A percentile compares a stretch with the other conserved stretches of the same genome.
These are phyloP conservation scores for Phytophthora kernoviae DNA, from an alignment of 352 stramenopile species.

Conservation along the genomic window DNA sequence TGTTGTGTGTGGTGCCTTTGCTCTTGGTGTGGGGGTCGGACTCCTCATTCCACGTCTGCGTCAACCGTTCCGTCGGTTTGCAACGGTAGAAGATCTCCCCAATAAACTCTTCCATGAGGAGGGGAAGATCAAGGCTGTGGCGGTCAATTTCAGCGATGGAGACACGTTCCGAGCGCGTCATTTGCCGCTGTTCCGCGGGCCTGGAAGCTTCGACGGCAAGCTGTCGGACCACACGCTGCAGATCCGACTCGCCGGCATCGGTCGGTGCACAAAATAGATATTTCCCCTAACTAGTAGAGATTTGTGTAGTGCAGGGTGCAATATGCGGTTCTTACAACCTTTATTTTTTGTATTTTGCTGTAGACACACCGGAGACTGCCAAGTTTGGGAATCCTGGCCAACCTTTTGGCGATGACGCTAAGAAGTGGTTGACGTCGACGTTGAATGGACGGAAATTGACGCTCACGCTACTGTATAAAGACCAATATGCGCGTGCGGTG, in stretches of 20 bases:
- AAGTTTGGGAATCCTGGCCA: slow-evolving; percentile 84
- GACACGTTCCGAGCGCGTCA: slow-evolving; percentile 86
- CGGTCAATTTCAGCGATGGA: slow-evolving; percentile 74
- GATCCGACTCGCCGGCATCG: slow-evolving; percentile 83
- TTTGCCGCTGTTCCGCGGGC: slow-evolving; percentile 51
- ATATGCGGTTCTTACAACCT: background rate
- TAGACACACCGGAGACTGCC: slow-evolving; percentile 84
- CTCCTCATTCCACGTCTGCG: slow-evolving; percentile 59
- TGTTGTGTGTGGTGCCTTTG: slow-evolving; percentile 56
- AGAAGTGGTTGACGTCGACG: slow-evolving; percentile 60
- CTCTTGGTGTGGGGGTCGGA: slow-evolving; percentile 56
- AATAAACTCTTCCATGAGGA: slow-evolving; percentile 72
- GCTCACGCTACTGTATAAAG: slow-evolving; percentile 81
- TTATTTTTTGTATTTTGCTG: slow-evolving; percentile 1
- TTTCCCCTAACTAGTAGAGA: no score
- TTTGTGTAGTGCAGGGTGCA: background rate
- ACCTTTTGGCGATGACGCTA: slow-evolving; percentile 81
- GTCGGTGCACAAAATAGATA: slow-evolving; percentile 17
- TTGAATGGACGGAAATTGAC: slow-evolving; percentile 61
- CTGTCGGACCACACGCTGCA: slow-evolving; percentile 83
- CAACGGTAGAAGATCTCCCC: slow-evolving; percentile 83
- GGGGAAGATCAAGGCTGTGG: slow-evolving; percentile 49
- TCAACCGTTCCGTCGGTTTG: slow-evolving; percentile 71
- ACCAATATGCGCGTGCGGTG: slow-evolving; percentile 85
- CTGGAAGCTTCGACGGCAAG: slow-evolving; percentile 55